Base-by-base conservation (phyloP, 2,329 filamentous ascomycete genomes). In the Ceratocystis cubensis region DNA sequence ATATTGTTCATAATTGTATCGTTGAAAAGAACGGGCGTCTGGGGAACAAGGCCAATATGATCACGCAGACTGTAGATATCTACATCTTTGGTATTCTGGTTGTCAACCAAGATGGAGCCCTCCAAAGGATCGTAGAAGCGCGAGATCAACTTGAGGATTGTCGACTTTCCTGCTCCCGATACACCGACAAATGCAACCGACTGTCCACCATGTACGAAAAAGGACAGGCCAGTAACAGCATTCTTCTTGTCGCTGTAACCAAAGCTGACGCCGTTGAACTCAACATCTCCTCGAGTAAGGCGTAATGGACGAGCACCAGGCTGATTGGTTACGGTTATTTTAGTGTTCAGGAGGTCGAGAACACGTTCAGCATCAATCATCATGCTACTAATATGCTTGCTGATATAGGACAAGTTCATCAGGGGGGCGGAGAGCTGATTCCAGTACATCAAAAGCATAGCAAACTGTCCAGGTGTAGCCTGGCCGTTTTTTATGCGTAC, bases 361-460 rank as follows among this genome's bases (percentile, higher is more conserved):
- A 85, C 76, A 28, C 81, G 78, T 71, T 85, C 81, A 5, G 82
- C 82, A 66, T 84, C 78, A 57, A 85, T 81, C 45, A 85, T 76
- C 66, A 83, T 79, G 69, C 79, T 78, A 66, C 81, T 82, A 69
- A 85, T 78, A 62, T 75, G 80, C 71, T 81, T 82, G 5, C 83
- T 82, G 33, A 85, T 74, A 20, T 76, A 76, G 5, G 82, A 80
- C 72, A 91, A 89, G 74, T 88, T 89, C 70, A 85, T 85, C 65
- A 91, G 79, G 1, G 88, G 88, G 1, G 82, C 81, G 57, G 87
- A 87, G 46, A 91, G 78, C 71, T 90, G 87, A 20, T 82, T 81
- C 86, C 89, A 89, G 73, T 90, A 91, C 65, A 86, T 87, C 68
- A 90, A 76, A 17, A 91, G 78, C 75, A 86, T 84, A 66, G 88